phyloP scores from a whole-genome alignment of 2,329 filamentous ascomycete genomes.

The Bipolaris bicolor region DNA sequence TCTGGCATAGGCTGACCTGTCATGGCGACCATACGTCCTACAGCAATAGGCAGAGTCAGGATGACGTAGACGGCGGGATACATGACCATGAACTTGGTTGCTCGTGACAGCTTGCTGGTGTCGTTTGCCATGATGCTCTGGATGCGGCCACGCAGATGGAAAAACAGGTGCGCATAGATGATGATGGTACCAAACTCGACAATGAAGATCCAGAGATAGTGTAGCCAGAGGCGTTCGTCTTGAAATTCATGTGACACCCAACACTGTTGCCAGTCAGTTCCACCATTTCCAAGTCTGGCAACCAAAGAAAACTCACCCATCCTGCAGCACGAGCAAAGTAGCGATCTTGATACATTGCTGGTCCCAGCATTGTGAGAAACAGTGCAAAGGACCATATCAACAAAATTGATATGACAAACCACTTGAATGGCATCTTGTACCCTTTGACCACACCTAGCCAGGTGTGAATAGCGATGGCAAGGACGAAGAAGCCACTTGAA shows the following conservation, averaged over 20 bases:
- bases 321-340: slow-evolving; percentile 58
- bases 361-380: slow-evolving; percentile 56
- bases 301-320: slow-evolving; percentile 38
- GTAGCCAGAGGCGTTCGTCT: slow-evolving; percentile 56
- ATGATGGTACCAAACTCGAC: slow-evolving; percentile 59
- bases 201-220: slow-evolving; percentile 63
- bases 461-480: slow-evolving; percentile 62
- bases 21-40: slow-evolving; percentile 50
- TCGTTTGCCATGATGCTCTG: slow-evolving; percentile 45
- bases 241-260: slow-evolving; percentile 57
- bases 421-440: slow-evolving; percentile 53
- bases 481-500: slow-evolving; percentile 59
- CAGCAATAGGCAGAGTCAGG: slow-evolving; percentile 69
- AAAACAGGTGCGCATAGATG: slow-evolving; percentile 57
- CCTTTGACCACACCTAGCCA: slow-evolving; percentile 58
- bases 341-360: slow-evolving; percentile 49
- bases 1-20: slow-evolving; percentile 54
- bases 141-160: slow-evolving; percentile 56
- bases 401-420: slow-evolving; percentile 54
- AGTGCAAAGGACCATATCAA: slow-evolving; percentile 56
- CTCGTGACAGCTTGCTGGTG: slow-evolving; percentile 45
- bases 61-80: slow-evolving; percentile 72
- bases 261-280: slow-evolving; percentile 45
- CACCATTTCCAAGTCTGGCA: background rate
- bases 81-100: slow-evolving; percentile 62